A percentile compares a stretch with the other conserved stretches of the same genome.
Evolutionary conservation across 768 basidiomycete species (phyloP).

Genomic region (Collybiopsis confluens): DNA sequence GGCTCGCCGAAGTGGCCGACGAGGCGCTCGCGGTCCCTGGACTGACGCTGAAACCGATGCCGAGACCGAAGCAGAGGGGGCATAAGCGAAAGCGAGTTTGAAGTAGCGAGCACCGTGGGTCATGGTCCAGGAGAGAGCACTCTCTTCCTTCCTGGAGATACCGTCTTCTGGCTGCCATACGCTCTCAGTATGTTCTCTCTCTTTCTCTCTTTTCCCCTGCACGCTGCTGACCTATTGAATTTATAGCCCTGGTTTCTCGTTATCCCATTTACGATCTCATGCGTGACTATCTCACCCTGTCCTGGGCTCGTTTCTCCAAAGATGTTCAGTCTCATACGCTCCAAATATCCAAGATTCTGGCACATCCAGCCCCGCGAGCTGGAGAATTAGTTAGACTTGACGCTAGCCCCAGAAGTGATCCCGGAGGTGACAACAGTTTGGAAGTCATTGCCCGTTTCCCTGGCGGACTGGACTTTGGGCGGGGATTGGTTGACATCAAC

Average conservation of each 20-base stretch:
- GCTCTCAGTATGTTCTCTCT: conserved; percentile 64
- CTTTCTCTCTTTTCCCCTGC: conserved; percentile 8
- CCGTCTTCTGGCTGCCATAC: conserved; percentile 94
- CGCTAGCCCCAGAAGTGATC: conserved; percentile 63
- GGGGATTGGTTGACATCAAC: conserved; percentile 88
- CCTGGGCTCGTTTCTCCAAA: conserved; percentile 92
- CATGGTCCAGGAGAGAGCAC: conserved; percentile 87
- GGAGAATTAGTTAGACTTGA: conserved; percentile 85
- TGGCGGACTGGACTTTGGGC: conserved; percentile 90
- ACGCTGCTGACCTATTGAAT: conserved; percentile 7
- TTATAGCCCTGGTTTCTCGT: conserved; percentile 79
- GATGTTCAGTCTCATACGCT: conserved; percentile 91
- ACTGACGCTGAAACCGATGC: conserved; percentile 67
- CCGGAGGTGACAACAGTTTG: conserved; percentile 43
- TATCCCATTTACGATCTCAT: conserved; percentile 94
- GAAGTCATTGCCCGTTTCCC: conserved; percentile 90
- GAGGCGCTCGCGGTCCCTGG: conserved; percentile 68
- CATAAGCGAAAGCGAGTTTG: conserved; percentile 84
- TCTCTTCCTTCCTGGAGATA: conserved; percentile 82
- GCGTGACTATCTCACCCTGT: conserved; percentile 93
- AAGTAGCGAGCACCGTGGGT: conserved; percentile 73
- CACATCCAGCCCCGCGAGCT: conserved; percentile 82
- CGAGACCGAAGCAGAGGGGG: conserved; percentile 74
- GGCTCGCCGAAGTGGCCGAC: conserved; percentile 51
- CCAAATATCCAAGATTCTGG: conserved; percentile 84